phyloP scores from a whole-genome alignment of 2,329 filamentous ascomycete genomes.

The Verticillium alfalfae region DNA sequence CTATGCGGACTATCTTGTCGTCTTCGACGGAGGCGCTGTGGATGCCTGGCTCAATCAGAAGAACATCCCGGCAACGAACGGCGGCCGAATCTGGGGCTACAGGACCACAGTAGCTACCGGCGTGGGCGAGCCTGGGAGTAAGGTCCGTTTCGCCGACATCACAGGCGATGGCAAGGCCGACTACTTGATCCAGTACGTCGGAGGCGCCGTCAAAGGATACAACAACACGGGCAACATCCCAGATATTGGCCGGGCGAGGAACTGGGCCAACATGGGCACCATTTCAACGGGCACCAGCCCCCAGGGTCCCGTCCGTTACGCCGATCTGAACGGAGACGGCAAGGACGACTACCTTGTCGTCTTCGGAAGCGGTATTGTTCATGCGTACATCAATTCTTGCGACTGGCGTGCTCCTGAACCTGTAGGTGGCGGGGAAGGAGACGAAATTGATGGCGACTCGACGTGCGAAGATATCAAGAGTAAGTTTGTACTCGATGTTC shows the following conservation, averaged over 20 bases:
- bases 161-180: conserved; percentile 5
- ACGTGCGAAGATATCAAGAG: neutral
- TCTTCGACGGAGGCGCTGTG: conserved; percentile 13
- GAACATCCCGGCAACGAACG: neutral
- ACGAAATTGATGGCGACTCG: neutral
- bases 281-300: neutral
- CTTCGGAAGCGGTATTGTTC: conserved; percentile 4
- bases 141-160: conserved; percentile 5
- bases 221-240: conserved; percentile 7
- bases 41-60: conserved; percentile 10
- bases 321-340: conserved; percentile 12
- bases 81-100: neutral
- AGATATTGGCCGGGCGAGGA: neutral
- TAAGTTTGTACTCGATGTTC: neutral
- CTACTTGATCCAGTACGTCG: conserved; percentile 12
- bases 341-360: conserved; percentile 12
- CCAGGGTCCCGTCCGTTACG: conserved; percentile 1
- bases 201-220: conserved; percentile 12
- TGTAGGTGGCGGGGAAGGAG: neutral
- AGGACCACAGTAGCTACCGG: conserved; percentile 5
- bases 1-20: conserved; percentile 10
- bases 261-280: conserved; percentile 1
- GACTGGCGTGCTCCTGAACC: neutral
- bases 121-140: conserved; percentile 9
- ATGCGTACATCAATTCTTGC: conserved; percentile 9